Percentiles rank a stretch among this genome's conserved stretches.
phyloP scores from a whole-genome alignment of 345 rosid genomes.

The Populus euphratica region DNA sequence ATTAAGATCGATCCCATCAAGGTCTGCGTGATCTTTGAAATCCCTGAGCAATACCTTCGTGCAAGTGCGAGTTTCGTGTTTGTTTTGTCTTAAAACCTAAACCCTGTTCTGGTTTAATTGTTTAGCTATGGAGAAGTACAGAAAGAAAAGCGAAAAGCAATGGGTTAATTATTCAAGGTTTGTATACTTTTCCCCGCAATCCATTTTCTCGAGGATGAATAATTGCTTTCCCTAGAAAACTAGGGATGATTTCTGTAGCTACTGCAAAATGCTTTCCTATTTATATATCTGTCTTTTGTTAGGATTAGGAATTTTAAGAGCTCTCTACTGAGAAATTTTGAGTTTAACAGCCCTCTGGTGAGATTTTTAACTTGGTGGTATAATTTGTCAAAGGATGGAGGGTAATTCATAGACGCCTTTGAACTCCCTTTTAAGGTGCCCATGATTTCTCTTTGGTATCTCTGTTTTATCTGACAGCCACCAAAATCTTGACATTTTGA shows the following conservation, averaged over 20 bases:
- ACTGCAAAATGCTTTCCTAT: not conserved
- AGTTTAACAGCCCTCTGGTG: too few relatives aligned
- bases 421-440: not conserved
- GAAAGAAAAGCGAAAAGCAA: not conserved
- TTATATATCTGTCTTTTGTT: too few relatives aligned
- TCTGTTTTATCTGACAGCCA: not conserved
- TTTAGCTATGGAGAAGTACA: not conserved
- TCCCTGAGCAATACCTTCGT: conserved; percentile 79
- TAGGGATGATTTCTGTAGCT: not conserved
- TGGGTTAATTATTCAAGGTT: conserved; percentile 25
- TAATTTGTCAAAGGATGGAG: not conserved
- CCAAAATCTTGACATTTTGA: not conserved
- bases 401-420: not conserved
- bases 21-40: conserved; percentile 86
- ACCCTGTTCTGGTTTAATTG: not conserved
- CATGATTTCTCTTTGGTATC: too few relatives aligned
- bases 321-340: not conserved
- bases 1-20: conserved; percentile 75
- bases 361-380: too few relatives aligned
- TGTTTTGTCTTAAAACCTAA: too few relatives aligned
- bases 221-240: not conserved
- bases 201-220: not conserved
- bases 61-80: conserved; percentile 39
- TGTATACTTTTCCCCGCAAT: not conserved
- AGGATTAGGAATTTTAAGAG: too few relatives aligned